A percentile compares a stretch with the other conserved stretches of the same genome.
phyloP scores from a whole-genome alignment of 1,284 basidiomycete genomes.

The Pulveroboletus sp. region DNA sequence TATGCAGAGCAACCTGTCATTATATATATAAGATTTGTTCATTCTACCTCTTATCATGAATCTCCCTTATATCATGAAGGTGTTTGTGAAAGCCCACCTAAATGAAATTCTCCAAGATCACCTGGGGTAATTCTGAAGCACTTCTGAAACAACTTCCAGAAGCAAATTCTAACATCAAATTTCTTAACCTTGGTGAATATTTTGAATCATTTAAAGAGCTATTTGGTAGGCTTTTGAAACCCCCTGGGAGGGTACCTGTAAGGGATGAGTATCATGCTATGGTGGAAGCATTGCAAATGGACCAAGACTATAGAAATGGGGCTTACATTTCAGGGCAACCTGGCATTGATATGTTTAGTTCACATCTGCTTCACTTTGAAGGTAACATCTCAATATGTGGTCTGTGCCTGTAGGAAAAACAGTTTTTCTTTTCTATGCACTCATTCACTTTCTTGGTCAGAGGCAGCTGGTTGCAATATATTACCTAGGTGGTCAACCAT shows the following conservation, averaged over 20 bases:
- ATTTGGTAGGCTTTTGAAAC: not conserved
- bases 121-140: too few species aligned
- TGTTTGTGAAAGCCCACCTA: too few species aligned
- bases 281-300: not conserved
- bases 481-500: fast-evolving
- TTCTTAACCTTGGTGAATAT: too few species aligned
- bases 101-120: too few species aligned
- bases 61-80: too few species aligned
- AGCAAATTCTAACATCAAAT: too few species aligned
- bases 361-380: not conserved
- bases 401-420: not conserved
- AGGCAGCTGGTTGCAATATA: not conserved
- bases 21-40: too few species aligned
- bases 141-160: too few species aligned
- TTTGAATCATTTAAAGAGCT: too few species aligned
- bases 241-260: not conserved
- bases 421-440: not conserved
- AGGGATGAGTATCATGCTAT: not conserved
- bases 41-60: too few species aligned
- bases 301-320: fast-evolving
- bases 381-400: too few species aligned
- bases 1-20: too few species aligned
- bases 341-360: not conserved
- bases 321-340: not conserved
- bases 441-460: not conserved